A percentile compares a stretch with the other conserved stretches of the same genome.
These are phyloP conservation scores for Aspergillus sp. DNA, from an alignment of 2,329 filamentous ascomycete species.

Conservation along the genomic window DNA sequence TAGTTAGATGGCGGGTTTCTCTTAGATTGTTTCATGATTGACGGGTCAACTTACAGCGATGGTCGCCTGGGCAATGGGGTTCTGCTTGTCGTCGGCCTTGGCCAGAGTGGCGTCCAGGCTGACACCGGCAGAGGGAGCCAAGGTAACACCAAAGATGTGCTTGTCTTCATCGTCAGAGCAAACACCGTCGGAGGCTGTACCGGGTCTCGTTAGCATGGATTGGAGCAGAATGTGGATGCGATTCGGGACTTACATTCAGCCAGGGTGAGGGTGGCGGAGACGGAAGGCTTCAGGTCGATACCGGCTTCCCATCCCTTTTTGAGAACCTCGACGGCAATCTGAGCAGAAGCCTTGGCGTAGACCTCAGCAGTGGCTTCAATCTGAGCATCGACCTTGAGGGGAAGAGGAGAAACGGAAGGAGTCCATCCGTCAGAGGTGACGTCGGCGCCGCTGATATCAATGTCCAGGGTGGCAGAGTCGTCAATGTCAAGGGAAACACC, in stretches of 20 bases:
- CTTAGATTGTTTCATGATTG: neutral
- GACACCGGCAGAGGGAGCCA: conserved; percentile 12
- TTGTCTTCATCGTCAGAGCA: conserved; percentile 4
- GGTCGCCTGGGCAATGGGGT: conserved; percentile 7
- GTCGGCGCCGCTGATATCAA: conserved; percentile 18
- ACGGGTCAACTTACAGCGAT: conserved; percentile 12
- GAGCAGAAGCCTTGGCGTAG: conserved; percentile 16
- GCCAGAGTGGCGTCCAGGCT: conserved; percentile 14
- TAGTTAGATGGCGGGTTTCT: neutral
- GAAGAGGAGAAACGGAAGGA: conserved; percentile 10
- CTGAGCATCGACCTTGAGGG: conserved; percentile 16
- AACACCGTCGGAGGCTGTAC: conserved; percentile 10
- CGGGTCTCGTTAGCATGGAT: conserved; percentile 1
- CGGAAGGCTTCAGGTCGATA: conserved; percentile 17
- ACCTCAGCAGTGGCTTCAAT: conserved; percentile 12
- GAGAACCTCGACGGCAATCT: conserved; percentile 11
- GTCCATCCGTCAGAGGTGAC: conserved; percentile 17
- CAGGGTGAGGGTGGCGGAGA: conserved; percentile 10
- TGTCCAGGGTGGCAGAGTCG: conserved; percentile 20
- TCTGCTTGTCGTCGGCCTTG: conserved; percentile 7
- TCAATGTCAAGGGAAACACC: conserved; percentile 18
- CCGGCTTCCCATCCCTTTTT: conserved; percentile 21
- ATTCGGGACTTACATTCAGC: conserved; percentile 15
- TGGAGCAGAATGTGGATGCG: neutral
- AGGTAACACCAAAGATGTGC: conserved; percentile 8